A percentile compares a stretch with the other conserved stretches of the same genome.
Evolutionary conservation across 225 moss, liverwort and hornwort species (phyloP).

Genomic region (Bryum argenteum): DNA sequence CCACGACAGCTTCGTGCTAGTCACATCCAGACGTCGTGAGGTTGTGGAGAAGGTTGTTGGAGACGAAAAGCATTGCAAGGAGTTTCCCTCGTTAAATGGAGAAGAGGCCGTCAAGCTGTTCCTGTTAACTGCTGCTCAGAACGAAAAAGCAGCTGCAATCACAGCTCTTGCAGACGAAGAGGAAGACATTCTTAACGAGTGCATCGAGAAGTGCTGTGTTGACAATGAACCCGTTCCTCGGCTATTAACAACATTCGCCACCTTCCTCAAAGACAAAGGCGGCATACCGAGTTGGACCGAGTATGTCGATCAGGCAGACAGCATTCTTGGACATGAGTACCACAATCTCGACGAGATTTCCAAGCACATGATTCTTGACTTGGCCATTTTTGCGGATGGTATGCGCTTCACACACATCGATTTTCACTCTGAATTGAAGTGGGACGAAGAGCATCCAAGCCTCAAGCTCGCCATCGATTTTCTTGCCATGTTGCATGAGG

Average conservation of each 20-base stretch:
- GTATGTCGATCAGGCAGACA: not conserved
- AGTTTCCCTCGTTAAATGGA: not conserved
- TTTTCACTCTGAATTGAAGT: not conserved
- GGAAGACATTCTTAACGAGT: not conserved
- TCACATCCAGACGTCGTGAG: not conserved
- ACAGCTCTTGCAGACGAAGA: not conserved
- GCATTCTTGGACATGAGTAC: not conserved
- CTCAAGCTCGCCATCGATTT: not conserved
- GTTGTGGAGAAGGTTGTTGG: not conserved
- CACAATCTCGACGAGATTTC: not conserved
- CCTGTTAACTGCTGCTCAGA: not conserved
- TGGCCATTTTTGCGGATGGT: not conserved
- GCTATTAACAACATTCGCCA: not conserved
- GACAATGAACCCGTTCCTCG: not conserved
- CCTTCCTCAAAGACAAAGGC: not conserved
- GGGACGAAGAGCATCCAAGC: not conserved
- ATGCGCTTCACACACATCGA: conserved; percentile 7
- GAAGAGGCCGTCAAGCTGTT: not conserved
- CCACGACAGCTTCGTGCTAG: not conserved
- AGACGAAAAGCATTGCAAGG: not conserved
- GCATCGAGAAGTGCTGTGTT: not conserved
- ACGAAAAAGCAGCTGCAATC: not conserved
- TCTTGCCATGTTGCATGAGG: conserved; percentile 14
- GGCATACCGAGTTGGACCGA: not conserved
- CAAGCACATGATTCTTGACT: conserved; percentile 13